Base-by-base conservation (phyloP, 257 asterid species). In the Rehmannia glutinosa region DNA sequence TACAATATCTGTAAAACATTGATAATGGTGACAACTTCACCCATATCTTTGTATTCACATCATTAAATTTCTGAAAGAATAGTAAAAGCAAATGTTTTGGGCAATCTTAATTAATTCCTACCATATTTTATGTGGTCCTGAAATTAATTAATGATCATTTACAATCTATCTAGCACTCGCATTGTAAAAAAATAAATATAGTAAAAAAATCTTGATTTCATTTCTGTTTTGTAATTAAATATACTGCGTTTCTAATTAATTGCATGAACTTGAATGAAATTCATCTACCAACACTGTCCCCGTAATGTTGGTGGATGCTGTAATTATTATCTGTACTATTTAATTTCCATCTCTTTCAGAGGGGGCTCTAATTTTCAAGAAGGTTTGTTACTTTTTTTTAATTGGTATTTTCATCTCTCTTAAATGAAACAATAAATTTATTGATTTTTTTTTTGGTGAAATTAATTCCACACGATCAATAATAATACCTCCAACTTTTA, bases 251-350 rank as follows among this genome's bases (percentile, higher is more conserved):
- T 46, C 57, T 71, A n/a, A n/a, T n/a, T 77, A 60, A 54, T 76
- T 66, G 77, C 72, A 54, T 35, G 47, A 39, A 71, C 61, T 72
- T 68, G 75, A 63, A 62, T 69, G 75, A 72, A 67, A 55, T 57
- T 72, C 77, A 77, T 72, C 78, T 72, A 72, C 81, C 67, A 43
- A 36, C 78, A 38, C 75, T 77, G 75, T 33, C 52, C 72, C 71
- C 51, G 71, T 72, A 70, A 59, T 19, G 43, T 54, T 45, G 78
- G 78, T 72, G 56, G 82, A 68, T 77, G 73, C 47, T 57, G 25
- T 67, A 72, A 62, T 77, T 68, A 77, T 50, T 73, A 68, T 73
- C 39, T 19, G 13, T 66, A 66, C 35, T 21, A 50, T 21, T 67
- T 33, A 35, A 8, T 49, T 39, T 15, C 21, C 51, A 11, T 62